A percentile compares a stretch with the other conserved stretches of the same genome.
Evolutionary conservation across 257 asterid species (phyloP).

Genomic region (Solanum gracilifrons): DNA sequence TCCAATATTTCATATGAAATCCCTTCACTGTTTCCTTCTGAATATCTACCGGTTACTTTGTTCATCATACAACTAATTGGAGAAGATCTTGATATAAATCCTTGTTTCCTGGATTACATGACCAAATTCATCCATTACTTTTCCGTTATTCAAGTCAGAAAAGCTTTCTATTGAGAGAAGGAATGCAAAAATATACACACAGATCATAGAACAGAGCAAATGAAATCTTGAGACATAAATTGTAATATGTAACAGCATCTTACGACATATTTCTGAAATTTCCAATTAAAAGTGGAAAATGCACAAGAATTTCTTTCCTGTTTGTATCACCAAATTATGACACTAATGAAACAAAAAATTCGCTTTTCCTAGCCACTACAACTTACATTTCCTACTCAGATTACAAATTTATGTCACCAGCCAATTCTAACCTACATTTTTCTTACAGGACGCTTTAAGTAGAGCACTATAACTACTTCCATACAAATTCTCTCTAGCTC

Average conservation of each 20-base stretch:
- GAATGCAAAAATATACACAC: neutral
- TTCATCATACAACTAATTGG: conserved; percentile 11
- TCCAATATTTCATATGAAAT: conserved; percentile 6
- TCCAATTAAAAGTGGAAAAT: neutral
- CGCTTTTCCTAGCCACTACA: neutral
- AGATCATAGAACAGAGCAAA: neutral
- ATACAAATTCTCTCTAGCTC: neutral
- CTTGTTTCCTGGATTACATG: conserved; percentile 34
- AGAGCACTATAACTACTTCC: neutral
- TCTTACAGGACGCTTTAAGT: neutral
- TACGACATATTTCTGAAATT: neutral
- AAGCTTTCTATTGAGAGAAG: neutral
- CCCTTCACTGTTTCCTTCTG: conserved; percentile 16
- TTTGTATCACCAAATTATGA: neutral
- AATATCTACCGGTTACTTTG: conserved; percentile 18
- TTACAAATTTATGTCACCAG: neutral
- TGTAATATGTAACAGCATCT: neutral
- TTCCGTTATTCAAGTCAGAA: neutral
- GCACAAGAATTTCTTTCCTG: neutral
- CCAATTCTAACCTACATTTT: neutral
- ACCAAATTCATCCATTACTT: neutral
- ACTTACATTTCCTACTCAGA: neutral
- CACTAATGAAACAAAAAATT: neutral
- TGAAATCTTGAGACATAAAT: neutral
- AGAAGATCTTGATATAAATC: conserved; percentile 17